phyloP scores from a whole-genome alignment of 768 basidiomycete species.

The Russula emetica region DNA sequence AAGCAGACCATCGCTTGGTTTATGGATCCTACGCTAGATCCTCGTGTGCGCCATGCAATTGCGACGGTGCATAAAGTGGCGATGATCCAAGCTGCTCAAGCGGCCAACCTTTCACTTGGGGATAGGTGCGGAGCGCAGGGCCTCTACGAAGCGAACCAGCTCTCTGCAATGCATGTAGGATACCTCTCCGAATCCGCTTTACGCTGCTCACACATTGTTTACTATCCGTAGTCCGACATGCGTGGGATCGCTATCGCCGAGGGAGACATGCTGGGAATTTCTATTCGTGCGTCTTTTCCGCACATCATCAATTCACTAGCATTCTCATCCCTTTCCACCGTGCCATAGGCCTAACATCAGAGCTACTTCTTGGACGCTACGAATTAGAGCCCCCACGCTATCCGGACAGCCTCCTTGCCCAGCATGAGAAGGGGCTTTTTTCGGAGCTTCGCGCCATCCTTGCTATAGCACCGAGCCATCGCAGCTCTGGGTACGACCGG shows the following conservation, averaged over 20 bases:
- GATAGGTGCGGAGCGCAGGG: constrained; percentile 67
- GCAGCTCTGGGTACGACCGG: constrained; percentile 48
- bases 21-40: constrained; percentile 40
- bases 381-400: constrained; percentile 43
- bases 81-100: constrained; percentile 34
- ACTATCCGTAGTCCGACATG: constrained; percentile 27
- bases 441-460: constrained; percentile 28
- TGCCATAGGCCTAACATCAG: constrained; percentile 49
- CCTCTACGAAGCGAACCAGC: constrained; percentile 58
- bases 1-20: constrained; percentile 40
- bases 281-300: constrained; percentile 42
- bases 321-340: not conserved
- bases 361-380: constrained; percentile 55
- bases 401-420: constrained; percentile 49
- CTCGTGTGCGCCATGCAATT: constrained; percentile 50
- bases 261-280: constrained; percentile 49
- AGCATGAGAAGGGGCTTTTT: constrained; percentile 42
- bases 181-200: constrained; percentile 26
- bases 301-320: constrained; percentile 20
- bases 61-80: constrained; percentile 55
- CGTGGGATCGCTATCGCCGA: constrained; percentile 39
- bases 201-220: constrained; percentile 30
- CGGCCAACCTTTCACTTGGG: constrained; percentile 46
- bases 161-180: constrained; percentile 51
- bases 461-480: constrained; percentile 34